These are phyloP conservation scores for Fomitopsis pulvina DNA, from an alignment of 768 basidiomycete species.

Conservation along the genomic window DNA sequence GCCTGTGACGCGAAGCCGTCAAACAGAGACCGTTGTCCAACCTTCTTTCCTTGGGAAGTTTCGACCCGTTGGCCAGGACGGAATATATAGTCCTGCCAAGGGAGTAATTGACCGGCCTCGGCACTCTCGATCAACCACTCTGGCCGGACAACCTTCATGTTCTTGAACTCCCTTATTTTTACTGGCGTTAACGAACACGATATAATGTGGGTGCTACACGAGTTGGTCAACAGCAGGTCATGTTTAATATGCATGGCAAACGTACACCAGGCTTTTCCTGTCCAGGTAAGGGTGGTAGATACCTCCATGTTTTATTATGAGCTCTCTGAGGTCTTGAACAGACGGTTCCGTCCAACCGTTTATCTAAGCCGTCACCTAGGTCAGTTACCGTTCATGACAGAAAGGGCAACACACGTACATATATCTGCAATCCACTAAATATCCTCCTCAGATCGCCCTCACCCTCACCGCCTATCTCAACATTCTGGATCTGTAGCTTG, in stretches of 20 bases:
- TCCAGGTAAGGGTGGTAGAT: conserved; percentile 79
- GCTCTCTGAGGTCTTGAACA: conserved; percentile 71
- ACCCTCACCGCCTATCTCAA: conserved; percentile 24
- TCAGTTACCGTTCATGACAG: conserved; percentile 2
- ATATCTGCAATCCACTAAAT: conserved; percentile 71
- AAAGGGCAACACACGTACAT: conserved; percentile 49
- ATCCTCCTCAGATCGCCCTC: conserved; percentile 38
- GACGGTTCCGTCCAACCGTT: conserved; percentile 89
- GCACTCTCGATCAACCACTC: conserved; percentile 86
- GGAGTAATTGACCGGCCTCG: conserved; percentile 56
- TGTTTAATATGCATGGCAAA: conserved; percentile 10
- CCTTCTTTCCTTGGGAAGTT: conserved; percentile 39
- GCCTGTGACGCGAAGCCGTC: conserved; percentile 14
- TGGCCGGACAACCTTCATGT: conserved; percentile 86
- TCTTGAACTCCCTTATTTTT: conserved; percentile 82
- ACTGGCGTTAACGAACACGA: conserved; percentile 87
- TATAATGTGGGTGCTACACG: conserved; percentile 77
- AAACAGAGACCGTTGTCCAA: conserved; percentile 31
- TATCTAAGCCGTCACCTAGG: conserved; percentile 43
- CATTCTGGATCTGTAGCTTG: conserved; percentile 82
- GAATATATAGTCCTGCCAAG: conserved; percentile 76
- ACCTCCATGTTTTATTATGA: conserved; percentile 82
- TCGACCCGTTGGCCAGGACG: conserved; percentile 42
- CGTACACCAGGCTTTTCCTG: conserved; percentile 68
- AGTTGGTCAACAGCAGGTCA: neutral